These are phyloP conservation scores for Teratosphaeria destructans DNA, from an alignment of 2,329 filamentous ascomycete genomes.

Conservation along the genomic window DNA sequence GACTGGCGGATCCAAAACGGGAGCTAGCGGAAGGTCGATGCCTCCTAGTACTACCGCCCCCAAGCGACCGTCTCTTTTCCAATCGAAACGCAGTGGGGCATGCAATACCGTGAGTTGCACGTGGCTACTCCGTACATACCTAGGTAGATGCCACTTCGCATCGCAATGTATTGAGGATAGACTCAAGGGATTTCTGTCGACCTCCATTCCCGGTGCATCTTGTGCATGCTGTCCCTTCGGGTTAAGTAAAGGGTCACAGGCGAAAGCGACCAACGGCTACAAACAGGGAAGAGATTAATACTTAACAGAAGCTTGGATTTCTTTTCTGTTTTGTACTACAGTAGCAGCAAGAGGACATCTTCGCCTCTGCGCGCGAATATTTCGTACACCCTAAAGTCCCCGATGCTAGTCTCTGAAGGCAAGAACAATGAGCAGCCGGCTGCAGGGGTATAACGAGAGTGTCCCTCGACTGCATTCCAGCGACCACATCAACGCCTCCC, in stretches of 20 bases:
- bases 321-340: not conserved
- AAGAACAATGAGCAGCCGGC: constrained; percentile 4
- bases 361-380: not conserved
- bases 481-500: not conserved
- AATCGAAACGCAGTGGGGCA: too few species aligned
- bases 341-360: not conserved
- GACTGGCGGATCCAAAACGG: not conserved
- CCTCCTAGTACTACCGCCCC: not conserved
- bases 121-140: too few species aligned
- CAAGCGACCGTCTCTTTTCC: not conserved
- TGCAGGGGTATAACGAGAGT: constrained; percentile 14
- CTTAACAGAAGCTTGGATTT: not conserved
- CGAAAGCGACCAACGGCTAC: too few species aligned
- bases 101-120: too few species aligned
- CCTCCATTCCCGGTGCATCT: not conserved
- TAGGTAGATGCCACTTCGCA: too few species aligned
- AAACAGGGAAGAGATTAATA: too few species aligned
- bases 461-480: constrained; percentile 5
- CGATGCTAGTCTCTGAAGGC: not conserved
- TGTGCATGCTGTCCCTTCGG: not conserved
- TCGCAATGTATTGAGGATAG: too few species aligned
- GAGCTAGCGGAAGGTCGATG: not conserved
- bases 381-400: not conserved
- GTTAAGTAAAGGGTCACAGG: too few species aligned
- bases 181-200: too few species aligned